Evolutionary conservation across 306 rosid genomes (phyloP), one percentile per base, ranked within the genome.

Genomic region (Citrullus mucosospermus): DNA sequence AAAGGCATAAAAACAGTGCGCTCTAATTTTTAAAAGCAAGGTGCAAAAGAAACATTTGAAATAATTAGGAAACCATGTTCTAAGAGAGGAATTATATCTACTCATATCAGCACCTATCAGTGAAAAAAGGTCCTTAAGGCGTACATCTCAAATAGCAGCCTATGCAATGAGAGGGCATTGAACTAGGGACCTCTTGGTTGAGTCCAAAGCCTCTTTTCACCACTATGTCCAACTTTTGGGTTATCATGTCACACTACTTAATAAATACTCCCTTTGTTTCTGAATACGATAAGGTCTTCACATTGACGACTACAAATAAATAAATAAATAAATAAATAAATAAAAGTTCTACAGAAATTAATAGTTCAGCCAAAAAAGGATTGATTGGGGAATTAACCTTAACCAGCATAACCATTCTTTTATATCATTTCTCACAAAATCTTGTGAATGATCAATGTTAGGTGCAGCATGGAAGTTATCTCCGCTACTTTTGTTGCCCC

Each of bases 361-460:
- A 74, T 30, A 51, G 78, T 74, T 74, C 63, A 53, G 18, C 32
- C 46, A 8, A 34, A 73, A 50, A 53, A 74, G 43, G 32, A 15
- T 32, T 73, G 28, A 18, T 34, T 22, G 78, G 48, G 28, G 66
- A 78, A 72, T 78, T 39, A 76, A 93, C 98, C 98, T 96, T 84
- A 96, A 76, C 97, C 97, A 93, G 87, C 82, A 51, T 77, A 96
- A 81, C 99, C 99, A 96, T 84, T 93, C 99, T 84, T 87, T 89
- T 82, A 96, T 74, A 88, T 96, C 99, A 53, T 87, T 90, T 86
- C 99, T 90, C 81, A 96, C 99, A 89, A 93, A 96, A n/a, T 92
- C 98, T 88, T 96, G 99, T 38, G 99, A 96, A 84, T 96, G 99
- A 87, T 96, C 99, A 80, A 96, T 96, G 83, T 96, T 96, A 74